These are phyloP conservation scores for Penicillium sp. DNA, from an alignment of 2,329 filamentous ascomycete species.

Conservation along the genomic window DNA sequence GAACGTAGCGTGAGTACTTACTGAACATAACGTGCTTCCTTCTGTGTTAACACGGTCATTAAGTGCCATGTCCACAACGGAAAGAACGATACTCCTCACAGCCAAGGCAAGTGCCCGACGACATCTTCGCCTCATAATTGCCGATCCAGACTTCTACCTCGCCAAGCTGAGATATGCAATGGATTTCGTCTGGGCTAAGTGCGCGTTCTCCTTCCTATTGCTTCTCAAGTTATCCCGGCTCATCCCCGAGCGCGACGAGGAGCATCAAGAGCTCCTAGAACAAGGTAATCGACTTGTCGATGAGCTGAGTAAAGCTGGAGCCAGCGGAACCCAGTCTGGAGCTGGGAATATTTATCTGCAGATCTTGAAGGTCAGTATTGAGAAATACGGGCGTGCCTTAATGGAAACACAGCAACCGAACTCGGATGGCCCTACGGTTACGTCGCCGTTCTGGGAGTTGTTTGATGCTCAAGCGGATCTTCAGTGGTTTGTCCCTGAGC, in stretches of 20 bases:
- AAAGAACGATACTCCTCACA: conserved; percentile 48
- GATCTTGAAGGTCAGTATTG: conserved; percentile 48
- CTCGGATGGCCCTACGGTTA: conserved; percentile 11
- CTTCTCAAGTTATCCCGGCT: conserved; percentile 53
- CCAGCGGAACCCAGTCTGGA: conserved; percentile 33
- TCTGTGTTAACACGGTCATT: neutral
- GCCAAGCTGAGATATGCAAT: conserved; percentile 53
- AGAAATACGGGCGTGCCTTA: conserved; percentile 50
- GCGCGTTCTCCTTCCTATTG: conserved; percentile 56
- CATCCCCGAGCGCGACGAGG: conserved; percentile 41
- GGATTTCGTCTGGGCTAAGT: conserved; percentile 60
- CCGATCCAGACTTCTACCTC: conserved; percentile 48
- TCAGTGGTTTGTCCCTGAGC: conserved; percentile 53
- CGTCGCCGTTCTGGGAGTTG: conserved; percentile 33
- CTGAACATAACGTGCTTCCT: neutral
- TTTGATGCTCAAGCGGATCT: conserved; percentile 46
- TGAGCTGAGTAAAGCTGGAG: conserved; percentile 38
- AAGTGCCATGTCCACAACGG: conserved; percentile 48
- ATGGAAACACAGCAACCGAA: conserved; percentile 29
- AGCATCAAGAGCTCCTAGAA: conserved; percentile 41
- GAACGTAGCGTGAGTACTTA: conserved; percentile 41
- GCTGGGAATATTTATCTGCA: conserved; percentile 50
- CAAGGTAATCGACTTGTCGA: conserved; percentile 45
- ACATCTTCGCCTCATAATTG: conserved; percentile 50
- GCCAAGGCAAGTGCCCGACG: conserved; percentile 52